Percentiles rank a stretch among this genome's conserved stretches.
These are phyloP conservation scores for Marchantia paleacea DNA, from an alignment of 225 moss, liverwort and hornwort species.

Conservation along the genomic window DNA sequence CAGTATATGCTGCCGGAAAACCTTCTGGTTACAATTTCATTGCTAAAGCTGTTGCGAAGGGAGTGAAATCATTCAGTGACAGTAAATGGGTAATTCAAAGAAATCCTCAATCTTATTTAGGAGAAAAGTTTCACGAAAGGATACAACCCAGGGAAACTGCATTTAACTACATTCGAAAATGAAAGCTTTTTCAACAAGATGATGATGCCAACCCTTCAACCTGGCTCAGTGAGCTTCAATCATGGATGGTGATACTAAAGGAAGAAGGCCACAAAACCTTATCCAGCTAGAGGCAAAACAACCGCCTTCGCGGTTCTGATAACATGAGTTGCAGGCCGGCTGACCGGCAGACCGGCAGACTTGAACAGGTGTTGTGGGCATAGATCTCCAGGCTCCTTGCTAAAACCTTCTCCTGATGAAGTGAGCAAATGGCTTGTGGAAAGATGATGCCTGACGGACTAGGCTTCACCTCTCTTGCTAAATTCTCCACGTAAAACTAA, in stretches of 20 bases:
- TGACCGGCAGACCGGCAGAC: not conserved
- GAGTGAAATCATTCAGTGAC: too few species aligned
- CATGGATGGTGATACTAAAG: not conserved
- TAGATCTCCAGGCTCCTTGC: not conserved
- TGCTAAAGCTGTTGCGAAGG: too few species aligned
- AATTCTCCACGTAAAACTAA: not conserved
- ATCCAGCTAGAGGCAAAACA: not conserved
- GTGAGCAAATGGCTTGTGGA: not conserved
- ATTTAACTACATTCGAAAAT: not conserved
- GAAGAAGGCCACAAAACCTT: not conserved
- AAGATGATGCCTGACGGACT: not conserved
- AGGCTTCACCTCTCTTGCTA: slow-evolving; percentile 4
- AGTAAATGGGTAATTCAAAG: too few species aligned
- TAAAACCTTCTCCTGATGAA: not conserved
- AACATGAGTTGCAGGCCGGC: not conserved
- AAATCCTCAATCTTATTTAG: not conserved
- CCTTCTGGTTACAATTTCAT: too few species aligned
- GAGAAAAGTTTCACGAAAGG: not conserved
- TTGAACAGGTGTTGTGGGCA: not conserved
- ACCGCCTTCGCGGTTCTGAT: too few species aligned
- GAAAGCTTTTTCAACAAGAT: not conserved
- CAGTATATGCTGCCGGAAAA: too few species aligned
- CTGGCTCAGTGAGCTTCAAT: not conserved
- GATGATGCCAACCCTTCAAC: not conserved
- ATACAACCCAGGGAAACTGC: not conserved